A percentile compares a stretch with the other conserved stretches of the same genome.
Conservation (phyloP, 2,329 filamentous ascomycete species). For the Magnaporthiopsis rhizophila region DNA sequence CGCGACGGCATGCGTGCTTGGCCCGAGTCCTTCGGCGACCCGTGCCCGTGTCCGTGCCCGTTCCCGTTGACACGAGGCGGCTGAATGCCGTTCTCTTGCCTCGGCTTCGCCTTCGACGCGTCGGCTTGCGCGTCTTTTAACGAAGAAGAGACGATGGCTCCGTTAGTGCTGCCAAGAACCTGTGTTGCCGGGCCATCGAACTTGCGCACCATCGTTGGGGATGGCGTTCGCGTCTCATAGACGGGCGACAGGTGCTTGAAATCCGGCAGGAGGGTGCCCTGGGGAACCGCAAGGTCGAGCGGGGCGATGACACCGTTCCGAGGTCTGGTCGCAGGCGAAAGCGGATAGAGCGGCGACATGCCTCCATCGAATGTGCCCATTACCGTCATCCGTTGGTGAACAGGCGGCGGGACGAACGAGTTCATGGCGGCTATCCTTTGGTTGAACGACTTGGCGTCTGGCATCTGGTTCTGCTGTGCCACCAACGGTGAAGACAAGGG, state of each 20-base stretch:
- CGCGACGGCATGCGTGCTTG: slow-evolving; percentile 9
- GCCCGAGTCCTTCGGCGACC: slow-evolving; percentile 44
- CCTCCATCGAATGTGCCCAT: not conserved
- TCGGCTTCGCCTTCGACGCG: not conserved
- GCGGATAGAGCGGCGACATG: slow-evolving; percentile 1
- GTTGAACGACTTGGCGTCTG: slow-evolving; percentile 18
- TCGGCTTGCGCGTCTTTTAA: not conserved
- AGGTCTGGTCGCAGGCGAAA: slow-evolving; percentile 14
- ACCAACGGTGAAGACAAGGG: slow-evolving; percentile 11
- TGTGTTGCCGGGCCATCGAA: slow-evolving; percentile 24
- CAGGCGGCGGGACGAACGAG: slow-evolving; percentile 15
- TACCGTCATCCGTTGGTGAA: not conserved
- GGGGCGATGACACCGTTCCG: slow-evolving; percentile 40
- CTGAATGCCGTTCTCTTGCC: slow-evolving; percentile 16
- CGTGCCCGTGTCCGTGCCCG: slow-evolving; percentile 35
- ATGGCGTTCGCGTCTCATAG: slow-evolving; percentile 64
- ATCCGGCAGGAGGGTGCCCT: slow-evolving; percentile 34
- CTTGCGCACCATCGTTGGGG: slow-evolving; percentile 53
- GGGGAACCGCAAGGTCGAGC: slow-evolving; percentile 45
- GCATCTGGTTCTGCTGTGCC: not conserved
- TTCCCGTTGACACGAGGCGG: slow-evolving; percentile 40
- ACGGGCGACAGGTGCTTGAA: slow-evolving; percentile 60
- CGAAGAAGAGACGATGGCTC: not conserved
- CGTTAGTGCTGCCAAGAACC: slow-evolving; percentile 1
- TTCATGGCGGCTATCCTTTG: slow-evolving; percentile 22